Conservation (phyloP, 768 basidiomycete species). For the Panellus pusillus region DNA sequence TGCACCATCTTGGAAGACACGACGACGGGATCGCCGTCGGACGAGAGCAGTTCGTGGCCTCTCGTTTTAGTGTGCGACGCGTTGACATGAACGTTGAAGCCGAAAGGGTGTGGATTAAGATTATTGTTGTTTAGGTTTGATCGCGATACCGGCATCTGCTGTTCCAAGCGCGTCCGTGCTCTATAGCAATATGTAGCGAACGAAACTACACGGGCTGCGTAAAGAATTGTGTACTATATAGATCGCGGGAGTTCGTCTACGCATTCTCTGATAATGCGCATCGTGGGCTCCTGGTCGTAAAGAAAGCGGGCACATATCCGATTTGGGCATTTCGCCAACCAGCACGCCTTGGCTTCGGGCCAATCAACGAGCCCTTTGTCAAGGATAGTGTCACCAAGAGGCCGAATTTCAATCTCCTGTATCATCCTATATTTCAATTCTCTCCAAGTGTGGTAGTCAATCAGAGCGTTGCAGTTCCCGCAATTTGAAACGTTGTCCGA, state of each 20-base stretch:
- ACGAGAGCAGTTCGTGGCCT: background rate
- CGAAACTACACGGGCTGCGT: too few relatives aligned
- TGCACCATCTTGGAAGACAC: conserved; percentile 9
- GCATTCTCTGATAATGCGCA: conserved; percentile 54
- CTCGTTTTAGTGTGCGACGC: background rate
- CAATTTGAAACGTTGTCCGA: conserved; percentile 41
- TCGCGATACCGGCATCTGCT: too few relatives aligned
- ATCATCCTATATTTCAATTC: conserved; percentile 60
- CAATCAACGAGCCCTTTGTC: conserved; percentile 50
- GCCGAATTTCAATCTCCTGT: conserved; percentile 57
- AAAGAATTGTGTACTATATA: conserved; percentile 19
- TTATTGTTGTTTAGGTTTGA: too few relatives aligned
- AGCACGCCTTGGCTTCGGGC: conserved; percentile 61
- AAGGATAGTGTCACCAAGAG: conserved; percentile 58
- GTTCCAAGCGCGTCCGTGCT: too few relatives aligned
- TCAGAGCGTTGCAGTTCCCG: conserved; percentile 45
- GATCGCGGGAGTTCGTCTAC: conserved; percentile 48
- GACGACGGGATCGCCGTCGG: conserved; percentile 7
- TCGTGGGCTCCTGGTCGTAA: conserved; percentile 45
- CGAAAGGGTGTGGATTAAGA: too few relatives aligned
- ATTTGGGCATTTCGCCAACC: conserved; percentile 55
- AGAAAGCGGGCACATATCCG: conserved; percentile 45
- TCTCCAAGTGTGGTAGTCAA: conserved; percentile 64
- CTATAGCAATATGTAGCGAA: too few relatives aligned
- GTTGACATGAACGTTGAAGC: background rate